A percentile compares a stretch with the other conserved stretches of the same genome.
These are phyloP conservation scores for Ustilago nuda DNA, from an alignment of 1,284 basidiomycete genomes.

Conservation along the genomic window DNA sequence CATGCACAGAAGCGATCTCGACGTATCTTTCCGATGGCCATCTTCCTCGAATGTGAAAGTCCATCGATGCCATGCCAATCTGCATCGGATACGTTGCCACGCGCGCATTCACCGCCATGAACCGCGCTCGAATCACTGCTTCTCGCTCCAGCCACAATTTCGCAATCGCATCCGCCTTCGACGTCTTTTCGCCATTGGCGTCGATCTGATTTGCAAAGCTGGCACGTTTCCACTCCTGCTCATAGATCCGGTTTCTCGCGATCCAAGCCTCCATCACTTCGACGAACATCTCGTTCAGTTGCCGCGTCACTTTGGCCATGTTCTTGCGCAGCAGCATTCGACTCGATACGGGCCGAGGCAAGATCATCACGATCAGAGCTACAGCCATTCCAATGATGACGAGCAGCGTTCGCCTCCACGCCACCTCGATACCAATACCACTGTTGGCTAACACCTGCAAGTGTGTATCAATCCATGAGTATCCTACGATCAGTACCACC, in stretches of 20 bases:
- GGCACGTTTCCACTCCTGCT: conserved; percentile 69
- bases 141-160: conserved; percentile 32
- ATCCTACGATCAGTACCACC: conserved; percentile 69
- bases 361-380: conserved; percentile 59
- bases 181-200: conserved; percentile 46
- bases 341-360: conserved; percentile 72
- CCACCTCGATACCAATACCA: conserved; percentile 71
- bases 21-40: conserved; percentile 74
- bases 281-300: conserved; percentile 38
- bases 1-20: conserved; percentile 68
- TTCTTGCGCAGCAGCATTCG: conserved; percentile 73
- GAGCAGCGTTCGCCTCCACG: conserved; percentile 71
- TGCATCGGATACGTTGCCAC: conserved; percentile 70
- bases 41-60: conserved; percentile 71
- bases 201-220: conserved; percentile 73
- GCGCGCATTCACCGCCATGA: conserved; percentile 70
- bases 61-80: conserved; percentile 72
- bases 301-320: conserved; percentile 69
- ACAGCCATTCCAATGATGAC: conserved; percentile 66
- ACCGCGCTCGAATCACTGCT: conserved; percentile 64
- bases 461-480: conserved; percentile 57
- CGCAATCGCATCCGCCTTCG: conserved; percentile 31
- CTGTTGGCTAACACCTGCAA: conserved; percentile 55
- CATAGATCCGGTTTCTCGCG: conserved; percentile 68
- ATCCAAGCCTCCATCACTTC: conserved; percentile 47